These are phyloP conservation scores for Colletotrichum lini DNA, from an alignment of 2,329 filamentous ascomycete species.

Conservation along the genomic window DNA sequence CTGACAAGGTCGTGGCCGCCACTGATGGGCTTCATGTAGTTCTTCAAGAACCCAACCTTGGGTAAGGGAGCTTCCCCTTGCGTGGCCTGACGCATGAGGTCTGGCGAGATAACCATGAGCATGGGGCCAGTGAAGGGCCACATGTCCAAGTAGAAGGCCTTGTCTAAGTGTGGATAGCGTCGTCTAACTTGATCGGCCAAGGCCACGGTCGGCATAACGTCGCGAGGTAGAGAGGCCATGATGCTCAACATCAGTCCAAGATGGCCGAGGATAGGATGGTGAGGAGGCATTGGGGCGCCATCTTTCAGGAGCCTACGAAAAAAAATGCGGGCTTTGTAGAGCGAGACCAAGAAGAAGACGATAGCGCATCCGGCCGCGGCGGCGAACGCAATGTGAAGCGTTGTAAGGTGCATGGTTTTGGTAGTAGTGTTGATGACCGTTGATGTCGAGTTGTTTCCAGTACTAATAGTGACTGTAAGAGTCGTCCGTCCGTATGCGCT, in stretches of 20 bases:
- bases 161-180: slow-evolving; percentile 14
- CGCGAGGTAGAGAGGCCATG: slow-evolving; percentile 13
- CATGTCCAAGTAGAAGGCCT: slow-evolving; percentile 29
- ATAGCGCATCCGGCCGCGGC: neutral
- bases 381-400: slow-evolving; percentile 7
- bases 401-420: slow-evolving; percentile 19
- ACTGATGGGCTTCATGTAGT: slow-evolving; percentile 24
- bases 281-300: slow-evolving; percentile 29
- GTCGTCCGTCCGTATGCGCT: slow-evolving; percentile 4
- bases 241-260: slow-evolving; percentile 28
- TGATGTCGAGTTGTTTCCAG: slow-evolving; percentile 3
- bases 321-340: slow-evolving; percentile 21
- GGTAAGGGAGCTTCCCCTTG: slow-evolving; percentile 1
- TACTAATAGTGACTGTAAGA: slow-evolving; percentile 6
- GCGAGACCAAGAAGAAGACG: slow-evolving; percentile 1
- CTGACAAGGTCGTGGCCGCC: slow-evolving; percentile 27
- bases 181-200: slow-evolving; percentile 13
- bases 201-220: slow-evolving; percentile 13
- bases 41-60: slow-evolving; percentile 9
- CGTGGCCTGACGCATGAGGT: neutral
- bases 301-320: slow-evolving; percentile 22
- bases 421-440: slow-evolving; percentile 16
- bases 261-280: slow-evolving; percentile 23
- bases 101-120: slow-evolving; percentile 28
- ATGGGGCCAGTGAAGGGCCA: slow-evolving; percentile 30